Conservation (phyloP, 495 filamentous ascomycete genomes). For the Podospora anserina region DNA sequence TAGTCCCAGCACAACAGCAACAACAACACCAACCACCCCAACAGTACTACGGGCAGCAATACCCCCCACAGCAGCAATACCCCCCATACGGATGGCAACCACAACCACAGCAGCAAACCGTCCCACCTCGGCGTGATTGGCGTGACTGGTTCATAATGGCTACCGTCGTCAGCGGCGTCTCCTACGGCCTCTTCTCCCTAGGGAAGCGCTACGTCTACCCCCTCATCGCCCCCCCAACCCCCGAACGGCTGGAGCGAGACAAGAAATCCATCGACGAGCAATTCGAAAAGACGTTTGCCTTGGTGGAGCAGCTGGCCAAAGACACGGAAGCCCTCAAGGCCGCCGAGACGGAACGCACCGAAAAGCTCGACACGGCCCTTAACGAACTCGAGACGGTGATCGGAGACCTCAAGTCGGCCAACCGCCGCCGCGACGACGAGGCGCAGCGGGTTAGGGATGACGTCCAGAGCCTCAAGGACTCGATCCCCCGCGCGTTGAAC, state of each 20-base stretch:
- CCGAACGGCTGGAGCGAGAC: conserved; percentile 87
- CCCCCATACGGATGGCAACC: conserved; percentile 61
- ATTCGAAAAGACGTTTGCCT: conserved; percentile 83
- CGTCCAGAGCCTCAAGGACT: conserved; percentile 72
- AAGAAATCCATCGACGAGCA: conserved; percentile 87
- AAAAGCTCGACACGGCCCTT: conserved; percentile 78
- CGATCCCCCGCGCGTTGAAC: conserved; percentile 83
- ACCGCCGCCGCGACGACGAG: conserved; percentile 77
- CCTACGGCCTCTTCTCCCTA: conserved; percentile 82
- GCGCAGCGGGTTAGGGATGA: conserved; percentile 81
- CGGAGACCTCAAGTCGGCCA: conserved; percentile 71
- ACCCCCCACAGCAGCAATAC: conserved; percentile 51
- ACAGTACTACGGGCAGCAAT: conserved; percentile 60
- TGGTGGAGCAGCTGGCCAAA: conserved; percentile 85
- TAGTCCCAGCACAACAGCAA: conserved; percentile 38
- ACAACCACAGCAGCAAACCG: conserved; percentile 58
- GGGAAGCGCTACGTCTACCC: conserved; percentile 92
- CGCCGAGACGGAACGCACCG: conserved; percentile 78
- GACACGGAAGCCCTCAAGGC: conserved; percentile 85
- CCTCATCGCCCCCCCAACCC: conserved; percentile 87
- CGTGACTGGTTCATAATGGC: conserved; percentile 98
- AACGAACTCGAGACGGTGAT: conserved; percentile 81
- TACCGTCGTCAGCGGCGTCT: conserved; percentile 79
- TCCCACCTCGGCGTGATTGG: conserved; percentile 78
- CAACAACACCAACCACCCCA: conserved; percentile 46